Percentiles rank a stretch among this genome's conserved stretches.
phyloP scores from a whole-genome alignment of 768 basidiomycete genomes.

The Hygrophorus russula region DNA sequence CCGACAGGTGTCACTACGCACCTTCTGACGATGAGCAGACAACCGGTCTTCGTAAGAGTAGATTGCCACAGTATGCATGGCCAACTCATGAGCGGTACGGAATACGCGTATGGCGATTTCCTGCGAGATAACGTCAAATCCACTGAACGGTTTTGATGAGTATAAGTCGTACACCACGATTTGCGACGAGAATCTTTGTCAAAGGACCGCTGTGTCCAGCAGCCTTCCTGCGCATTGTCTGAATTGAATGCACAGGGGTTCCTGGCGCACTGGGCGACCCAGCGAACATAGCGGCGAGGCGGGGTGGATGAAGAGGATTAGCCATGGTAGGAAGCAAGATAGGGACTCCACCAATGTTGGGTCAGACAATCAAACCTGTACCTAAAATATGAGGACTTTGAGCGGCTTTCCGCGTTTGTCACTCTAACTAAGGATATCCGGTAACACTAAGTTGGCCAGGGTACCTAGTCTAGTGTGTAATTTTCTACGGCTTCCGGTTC shows the following conservation, averaged over 20 bases:
- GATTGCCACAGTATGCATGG: constrained; percentile 98
- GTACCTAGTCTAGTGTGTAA: constrained; percentile 6
- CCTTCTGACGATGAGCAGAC: constrained; percentile 97
- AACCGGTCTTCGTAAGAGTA: constrained; percentile 96
- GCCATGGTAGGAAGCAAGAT: constrained; percentile 25
- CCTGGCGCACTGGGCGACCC: constrained; percentile 67
- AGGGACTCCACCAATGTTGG: background rate
- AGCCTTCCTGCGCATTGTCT: constrained; percentile 83
- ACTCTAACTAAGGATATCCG: too few relatives aligned
- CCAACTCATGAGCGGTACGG: constrained; percentile 95
- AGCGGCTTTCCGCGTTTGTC: too few relatives aligned
- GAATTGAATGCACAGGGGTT: constrained; percentile 83
- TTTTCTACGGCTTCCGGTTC: constrained; percentile 31
- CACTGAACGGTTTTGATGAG: constrained; percentile 4
- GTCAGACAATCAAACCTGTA: too few relatives aligned
- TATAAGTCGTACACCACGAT: constrained; percentile 63
- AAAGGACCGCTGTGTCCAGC: constrained; percentile 86
- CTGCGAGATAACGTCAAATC: constrained; percentile 26
- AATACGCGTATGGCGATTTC: constrained; percentile 99
- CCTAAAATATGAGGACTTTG: too few relatives aligned
- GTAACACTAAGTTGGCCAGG: too few relatives aligned
- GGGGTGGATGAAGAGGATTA: constrained; percentile 48
- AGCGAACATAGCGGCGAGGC: constrained; percentile 63
- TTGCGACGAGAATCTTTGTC: constrained; percentile 87
- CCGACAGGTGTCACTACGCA: constrained; percentile 14